phyloP scores from a whole-genome alignment of 768 basidiomycete species.

The Serendipita sp. region DNA sequence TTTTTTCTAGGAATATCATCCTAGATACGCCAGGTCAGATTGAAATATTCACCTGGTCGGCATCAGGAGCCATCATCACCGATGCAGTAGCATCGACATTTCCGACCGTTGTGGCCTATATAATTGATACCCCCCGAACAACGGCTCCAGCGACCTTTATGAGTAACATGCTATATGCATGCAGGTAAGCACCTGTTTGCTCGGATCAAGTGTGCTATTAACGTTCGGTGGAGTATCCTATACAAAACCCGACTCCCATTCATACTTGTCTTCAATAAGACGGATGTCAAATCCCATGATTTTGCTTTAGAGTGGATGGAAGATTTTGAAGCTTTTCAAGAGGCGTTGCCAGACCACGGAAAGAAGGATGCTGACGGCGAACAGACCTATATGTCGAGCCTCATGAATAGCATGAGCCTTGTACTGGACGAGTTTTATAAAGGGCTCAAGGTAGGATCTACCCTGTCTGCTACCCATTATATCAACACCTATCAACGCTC shows the following conservation, averaged over 20 bases:
- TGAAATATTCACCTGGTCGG: conserved; percentile 99
- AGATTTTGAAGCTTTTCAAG: conserved; percentile 92
- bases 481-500: not conserved
- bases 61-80: conserved; percentile 96
- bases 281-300: conserved; percentile 67
- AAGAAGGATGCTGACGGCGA: conserved; percentile 70
- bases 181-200: conserved; percentile 42
- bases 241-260: conserved; percentile 98
- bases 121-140: conserved; percentile 93
- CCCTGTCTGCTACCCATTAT: not conserved
- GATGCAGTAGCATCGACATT: conserved; percentile 88
- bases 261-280: conserved; percentile 97
- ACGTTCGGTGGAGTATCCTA: conserved; percentile 45
- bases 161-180: conserved; percentile 99
- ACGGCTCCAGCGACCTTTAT: conserved; percentile 95
- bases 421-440: conserved; percentile 98
- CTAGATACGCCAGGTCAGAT: conserved; percentile 98
- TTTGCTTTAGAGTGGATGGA: conserved; percentile 98
- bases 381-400: conserved; percentile 92
- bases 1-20: conserved; percentile 59
- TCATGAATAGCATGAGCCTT: conserved; percentile 98
- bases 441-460: conserved; percentile 61
- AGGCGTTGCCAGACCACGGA: conserved; percentile 58
- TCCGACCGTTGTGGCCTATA: conserved; percentile 89
- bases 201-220: conserved; percentile 1